Conservation (phyloP, 1,284 basidiomycete genomes). For the Stereum hirsutum region DNA sequence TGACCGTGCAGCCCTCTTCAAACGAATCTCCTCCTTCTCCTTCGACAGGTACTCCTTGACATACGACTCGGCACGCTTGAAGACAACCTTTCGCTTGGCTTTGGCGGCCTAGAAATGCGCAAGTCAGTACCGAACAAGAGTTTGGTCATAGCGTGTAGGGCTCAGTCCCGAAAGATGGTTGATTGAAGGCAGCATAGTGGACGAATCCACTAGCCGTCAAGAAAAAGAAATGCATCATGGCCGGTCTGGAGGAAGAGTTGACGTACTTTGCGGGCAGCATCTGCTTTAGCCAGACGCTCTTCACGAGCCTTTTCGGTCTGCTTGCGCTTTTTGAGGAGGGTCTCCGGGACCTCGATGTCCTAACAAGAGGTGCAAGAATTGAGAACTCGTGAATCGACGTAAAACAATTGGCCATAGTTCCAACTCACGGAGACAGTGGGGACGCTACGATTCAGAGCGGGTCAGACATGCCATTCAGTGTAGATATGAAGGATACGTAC, state of each 20-base stretch:
- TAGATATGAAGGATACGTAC: conserved; percentile 31
- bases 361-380: conserved; percentile 23
- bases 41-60: conserved; percentile 92
- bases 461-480: conserved; percentile 3
- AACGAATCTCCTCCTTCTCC: conserved; percentile 95
- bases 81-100: conserved; percentile 94
- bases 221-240: conserved; percentile 82
- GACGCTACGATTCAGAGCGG: conserved; percentile 30
- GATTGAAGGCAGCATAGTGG: conserved; percentile 74
- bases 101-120: conserved; percentile 58
- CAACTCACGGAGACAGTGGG: conserved; percentile 62
- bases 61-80: conserved; percentile 99
- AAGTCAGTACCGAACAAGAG: conserved; percentile 18
- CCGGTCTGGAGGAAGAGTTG: conserved; percentile 12
- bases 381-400: background rate
- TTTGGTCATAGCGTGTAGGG: background rate
- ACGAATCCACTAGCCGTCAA: conserved; percentile 56
- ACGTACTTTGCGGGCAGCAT: conserved; percentile 88
- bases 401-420: conserved; percentile 1
- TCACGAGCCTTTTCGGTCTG: conserved; percentile 96
- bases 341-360: conserved; percentile 95
- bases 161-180: conserved; percentile 99
- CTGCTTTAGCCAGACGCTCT: conserved; percentile 84
- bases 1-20: conserved; percentile 89
- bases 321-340: conserved; percentile 99